Evolutionary conservation across 306 rosid species (phyloP), one percentile per base, ranked within the genome.

Genomic region (Vigna hirtella): DNA sequence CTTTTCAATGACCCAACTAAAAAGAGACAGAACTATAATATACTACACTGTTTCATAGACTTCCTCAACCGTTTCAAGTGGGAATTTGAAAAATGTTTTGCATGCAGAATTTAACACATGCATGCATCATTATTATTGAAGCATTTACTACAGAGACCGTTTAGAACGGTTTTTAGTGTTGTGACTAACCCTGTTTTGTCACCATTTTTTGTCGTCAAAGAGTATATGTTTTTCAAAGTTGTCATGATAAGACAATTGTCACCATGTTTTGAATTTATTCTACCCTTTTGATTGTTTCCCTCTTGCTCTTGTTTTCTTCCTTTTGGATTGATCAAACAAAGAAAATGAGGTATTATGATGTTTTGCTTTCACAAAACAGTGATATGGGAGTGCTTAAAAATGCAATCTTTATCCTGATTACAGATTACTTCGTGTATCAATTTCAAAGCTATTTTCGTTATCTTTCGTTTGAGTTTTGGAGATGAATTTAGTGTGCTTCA

Each of bases 1-100:
- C 89, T 88, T 90, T 86, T 83, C 18, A 11, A 22, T 9, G 22
- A 62, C 47, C 45, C 36, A 62, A 63, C 47, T 6, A 34, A 12
- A 4, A 12, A 2, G 5, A 36, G 22, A 43, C 20, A 28, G 28
- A 2, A 43, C 45, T 42, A 14, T 4, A 11, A 12, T 30, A 17
- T 45, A 69, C 13, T 17, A 14, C 42, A 32, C 66, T 17, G 38
- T 69, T 74, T 71, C 40, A 14, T 68, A n/a, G 5, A 56, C 63
- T 79, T 64, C 34, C 38, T 61, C 73, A 55, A 30, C 32, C 26
- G 11, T 55, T 49, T 49, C 63, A 59, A 20, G 36, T 45, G n/a
- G 53, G 74, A 18, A 28, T 62, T 73, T 64, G 63, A 22, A 62
- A 34, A 24, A 61, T 47, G 32, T 45, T 62, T 26, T 56, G 73